Evolutionary conservation across 306 rosid genomes (phyloP).

Genomic region (Alnus rubra): DNA sequence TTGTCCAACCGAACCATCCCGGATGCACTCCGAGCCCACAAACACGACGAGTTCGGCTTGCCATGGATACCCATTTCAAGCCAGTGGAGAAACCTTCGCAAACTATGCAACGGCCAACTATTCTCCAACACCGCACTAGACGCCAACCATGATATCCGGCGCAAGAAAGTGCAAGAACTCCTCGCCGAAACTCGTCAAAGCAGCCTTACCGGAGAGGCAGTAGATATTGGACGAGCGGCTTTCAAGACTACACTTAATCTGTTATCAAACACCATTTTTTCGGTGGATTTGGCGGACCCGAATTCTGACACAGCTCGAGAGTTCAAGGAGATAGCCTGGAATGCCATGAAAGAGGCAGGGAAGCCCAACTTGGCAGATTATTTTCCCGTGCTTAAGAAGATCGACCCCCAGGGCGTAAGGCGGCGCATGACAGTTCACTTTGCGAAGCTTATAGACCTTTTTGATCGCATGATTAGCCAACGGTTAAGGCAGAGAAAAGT

Average conservation of each 20-base stretch:
- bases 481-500: constrained; percentile 32
- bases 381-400: constrained; percentile 38
- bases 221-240: constrained; percentile 45
- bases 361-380: constrained; percentile 45
- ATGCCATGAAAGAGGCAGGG: constrained; percentile 36
- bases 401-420: constrained; percentile 46
- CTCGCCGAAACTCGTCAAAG: constrained; percentile 5
- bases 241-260: constrained; percentile 42
- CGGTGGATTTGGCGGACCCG: constrained; percentile 33
- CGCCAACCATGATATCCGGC: constrained; percentile 12
- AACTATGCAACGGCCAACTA: constrained; percentile 28
- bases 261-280: constrained; percentile 48
- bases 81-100: constrained; percentile 46
- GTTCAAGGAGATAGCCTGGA: constrained; percentile 30
- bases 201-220: constrained; percentile 19
- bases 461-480: constrained; percentile 22
- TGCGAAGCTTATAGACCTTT: constrained; percentile 19
- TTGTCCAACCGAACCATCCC: constrained; percentile 44
- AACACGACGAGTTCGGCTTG: constrained; percentile 31
- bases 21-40: constrained; percentile 14
- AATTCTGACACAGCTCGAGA: constrained; percentile 25
- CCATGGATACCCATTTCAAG: constrained; percentile 39
- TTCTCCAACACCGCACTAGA: constrained; percentile 46
- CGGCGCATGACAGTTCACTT: constrained; percentile 6
- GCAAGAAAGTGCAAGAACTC: constrained; percentile 32